A percentile compares a stretch with the other conserved stretches of the same genome.
Conservation (phyloP, 345 rosid genomes). For the Cardamine resedifolia region DNA sequence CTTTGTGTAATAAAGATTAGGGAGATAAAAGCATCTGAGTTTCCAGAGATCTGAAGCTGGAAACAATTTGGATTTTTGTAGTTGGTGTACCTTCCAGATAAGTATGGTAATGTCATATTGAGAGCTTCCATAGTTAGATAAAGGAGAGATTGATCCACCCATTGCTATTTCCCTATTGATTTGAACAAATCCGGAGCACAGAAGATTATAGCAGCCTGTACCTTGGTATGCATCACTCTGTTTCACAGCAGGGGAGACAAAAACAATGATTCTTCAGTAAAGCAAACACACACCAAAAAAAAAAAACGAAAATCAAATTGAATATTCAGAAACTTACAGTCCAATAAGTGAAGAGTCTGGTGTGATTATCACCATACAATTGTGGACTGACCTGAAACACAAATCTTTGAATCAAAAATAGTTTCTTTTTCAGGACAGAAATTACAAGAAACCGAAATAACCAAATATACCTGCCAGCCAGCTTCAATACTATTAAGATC, state of each 20-base stretch:
- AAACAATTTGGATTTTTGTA: neutral
- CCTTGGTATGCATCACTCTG: slow-evolving; percentile 85
- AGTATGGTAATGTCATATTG: slow-evolving; percentile 74
- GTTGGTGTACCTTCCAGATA: slow-evolving; percentile 64
- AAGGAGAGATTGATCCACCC: slow-evolving; percentile 75
- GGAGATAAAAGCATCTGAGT: neutral
- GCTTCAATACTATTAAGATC: slow-evolving; percentile 83
- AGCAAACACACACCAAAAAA: slow-evolving; percentile 6
- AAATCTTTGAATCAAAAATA: slow-evolving; percentile 12
- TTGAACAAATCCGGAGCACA: slow-evolving; percentile 74
- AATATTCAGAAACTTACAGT: slow-evolving; percentile 52
- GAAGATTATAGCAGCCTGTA: slow-evolving; percentile 77
- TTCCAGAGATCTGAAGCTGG: neutral
- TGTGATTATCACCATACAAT: slow-evolving; percentile 62
- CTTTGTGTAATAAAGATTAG: neutral
- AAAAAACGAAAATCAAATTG: neutral
- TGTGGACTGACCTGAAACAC: slow-evolving; percentile 66
- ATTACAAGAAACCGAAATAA: neutral
- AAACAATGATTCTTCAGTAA: neutral
- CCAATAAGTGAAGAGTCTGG: slow-evolving; percentile 80
- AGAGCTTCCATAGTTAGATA: slow-evolving; percentile 50
- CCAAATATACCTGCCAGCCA: slow-evolving; percentile 63
- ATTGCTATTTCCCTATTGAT: slow-evolving; percentile 68
- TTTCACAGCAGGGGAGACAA: slow-evolving; percentile 21
- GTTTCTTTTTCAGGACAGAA: neutral